Conservation (phyloP, 208 protist species). For the Trypanosomatidae sp. region DNA sequence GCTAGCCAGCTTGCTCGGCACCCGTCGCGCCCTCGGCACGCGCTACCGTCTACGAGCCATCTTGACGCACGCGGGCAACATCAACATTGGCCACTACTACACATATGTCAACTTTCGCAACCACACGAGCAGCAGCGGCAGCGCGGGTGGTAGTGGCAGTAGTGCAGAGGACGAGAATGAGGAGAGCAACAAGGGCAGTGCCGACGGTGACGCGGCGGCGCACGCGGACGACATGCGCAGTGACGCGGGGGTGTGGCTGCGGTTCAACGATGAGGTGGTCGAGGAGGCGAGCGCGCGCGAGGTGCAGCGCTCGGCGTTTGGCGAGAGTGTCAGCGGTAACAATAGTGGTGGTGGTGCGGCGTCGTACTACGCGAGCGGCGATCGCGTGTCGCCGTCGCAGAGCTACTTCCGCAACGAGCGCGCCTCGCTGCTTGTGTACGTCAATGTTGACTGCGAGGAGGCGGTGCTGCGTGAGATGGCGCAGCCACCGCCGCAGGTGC, state of each 20-base stretch:
- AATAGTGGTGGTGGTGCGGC: too few relatives aligned
- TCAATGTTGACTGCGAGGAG: slow-evolving; percentile 24
- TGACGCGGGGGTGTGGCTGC: slow-evolving; percentile 33
- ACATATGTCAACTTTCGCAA: slow-evolving; percentile 52
- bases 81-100: slow-evolving; percentile 84
- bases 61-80: slow-evolving; percentile 70
- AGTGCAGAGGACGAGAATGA: too few relatives aligned
- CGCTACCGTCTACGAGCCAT: slow-evolving; percentile 75
- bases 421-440: slow-evolving; percentile 56
- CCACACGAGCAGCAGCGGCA: too few relatives aligned
- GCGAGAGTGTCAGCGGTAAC: slow-evolving; percentile 20
- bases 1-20: too few relatives aligned
- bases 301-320: slow-evolving; percentile 42
- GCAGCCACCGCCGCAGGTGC: slow-evolving; percentile 10
- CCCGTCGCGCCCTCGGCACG: too few relatives aligned
- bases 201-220: too few relatives aligned
- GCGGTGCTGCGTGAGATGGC: slow-evolving; percentile 14
- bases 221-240: too few relatives aligned
- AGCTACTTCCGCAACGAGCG: slow-evolving; percentile 43
- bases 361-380: too few relatives aligned
- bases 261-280: slow-evolving; percentile 73
- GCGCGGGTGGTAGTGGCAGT: too few relatives aligned
- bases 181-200: too few relatives aligned
- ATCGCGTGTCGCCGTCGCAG: too few relatives aligned
- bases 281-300: slow-evolving; percentile 18